These are phyloP conservation scores for Lachnellula hyalina DNA, from an alignment of 2,329 filamentous ascomycete genomes.

Conservation along the genomic window DNA sequence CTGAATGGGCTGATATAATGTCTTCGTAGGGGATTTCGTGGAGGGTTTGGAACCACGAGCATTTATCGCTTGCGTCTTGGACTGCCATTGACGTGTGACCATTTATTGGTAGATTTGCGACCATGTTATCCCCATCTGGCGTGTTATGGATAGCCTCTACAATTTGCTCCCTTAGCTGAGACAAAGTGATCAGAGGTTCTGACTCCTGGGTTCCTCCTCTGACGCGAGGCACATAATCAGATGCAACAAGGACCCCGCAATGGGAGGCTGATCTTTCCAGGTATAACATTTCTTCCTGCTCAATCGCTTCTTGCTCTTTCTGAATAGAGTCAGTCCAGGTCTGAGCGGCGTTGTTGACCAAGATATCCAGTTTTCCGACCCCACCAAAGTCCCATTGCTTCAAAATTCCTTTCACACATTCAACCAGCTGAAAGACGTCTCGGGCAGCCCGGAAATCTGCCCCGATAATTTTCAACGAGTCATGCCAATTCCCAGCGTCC, in stretches of 20 bases:
- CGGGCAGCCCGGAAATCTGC: slow-evolving; percentile 12
- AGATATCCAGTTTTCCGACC: slow-evolving; percentile 10
- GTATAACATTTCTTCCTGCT: slow-evolving; percentile 1
- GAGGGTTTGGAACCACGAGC: slow-evolving; percentile 15
- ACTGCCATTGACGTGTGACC: neutral
- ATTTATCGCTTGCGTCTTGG: neutral
- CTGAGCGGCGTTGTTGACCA: slow-evolving; percentile 19
- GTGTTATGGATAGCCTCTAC: too few relatives aligned
- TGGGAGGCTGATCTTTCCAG: neutral
- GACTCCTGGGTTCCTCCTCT: slow-evolving; percentile 8
- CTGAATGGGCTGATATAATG: slow-evolving; percentile 17
- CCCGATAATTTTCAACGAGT: slow-evolving; percentile 7
- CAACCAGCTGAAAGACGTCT: slow-evolving; percentile 10
- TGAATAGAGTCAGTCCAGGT: slow-evolving; percentile 15
- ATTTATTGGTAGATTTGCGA: neutral
- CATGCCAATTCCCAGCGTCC: slow-evolving; percentile 6
- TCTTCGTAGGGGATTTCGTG: slow-evolving; percentile 18
- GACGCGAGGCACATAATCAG: slow-evolving; percentile 5
- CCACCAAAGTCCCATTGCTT: slow-evolving; percentile 1
- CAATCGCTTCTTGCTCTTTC: slow-evolving; percentile 7
- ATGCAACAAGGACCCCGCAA: neutral
- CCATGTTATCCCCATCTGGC: neutral
- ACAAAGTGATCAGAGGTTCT: neutral
- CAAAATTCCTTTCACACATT: slow-evolving; percentile 2
- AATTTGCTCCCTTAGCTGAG: too few relatives aligned